Base-by-base conservation (phyloP, 2,329 filamentous ascomycete species). In the Corynespora cassiicola region DNA sequence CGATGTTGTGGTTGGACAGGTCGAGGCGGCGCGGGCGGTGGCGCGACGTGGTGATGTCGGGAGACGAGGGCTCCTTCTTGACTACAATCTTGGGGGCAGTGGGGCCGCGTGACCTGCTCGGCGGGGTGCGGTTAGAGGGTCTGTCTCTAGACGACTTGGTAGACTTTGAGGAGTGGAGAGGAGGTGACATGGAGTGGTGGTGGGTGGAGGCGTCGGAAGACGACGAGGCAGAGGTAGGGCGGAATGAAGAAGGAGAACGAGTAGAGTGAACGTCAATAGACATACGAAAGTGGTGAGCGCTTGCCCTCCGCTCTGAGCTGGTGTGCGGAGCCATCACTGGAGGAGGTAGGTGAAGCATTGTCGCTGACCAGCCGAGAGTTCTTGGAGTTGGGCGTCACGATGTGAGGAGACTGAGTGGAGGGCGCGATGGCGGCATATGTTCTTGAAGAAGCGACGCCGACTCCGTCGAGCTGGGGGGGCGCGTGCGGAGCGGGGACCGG, bases 21-120 rank as follows among this genome's bases (percentile, higher is more conserved):
- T 94, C 88, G 40, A 95, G 79, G 61, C 83, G 86, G 60, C 86
- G 81, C 10, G 88, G 88, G 42, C 88, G 81, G 60, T 89, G 88
- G 34, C 88, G 81, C 36, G 86, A 81, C 43, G 83, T 81, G 35
- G 83, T 78, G 60, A 94, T 82, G 49, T 87, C 87, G 36, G 92
- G 92, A 30, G 92, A 96, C 26, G 87, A 75, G 9, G 91, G 91
- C 70, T 99, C 94, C 72, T 96, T 96, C 78, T 97, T 97, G 43
- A 99, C 91, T 50, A 95, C 80, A 48, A 96, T 95, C 73, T 89
- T 91, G 25, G 88, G 88, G 42, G 77, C 71, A 29, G 72, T 63
- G 33, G 77, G 67, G 67, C 73, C 70, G 66, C 79, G 75, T 71
- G 76, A 72, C 77, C 78, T 69, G 76, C 43, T 53, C 12, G 54